Evolutionary conservation across 768 basidiomycete species (phyloP).

Genomic region (Myochromella boudieri): DNA sequence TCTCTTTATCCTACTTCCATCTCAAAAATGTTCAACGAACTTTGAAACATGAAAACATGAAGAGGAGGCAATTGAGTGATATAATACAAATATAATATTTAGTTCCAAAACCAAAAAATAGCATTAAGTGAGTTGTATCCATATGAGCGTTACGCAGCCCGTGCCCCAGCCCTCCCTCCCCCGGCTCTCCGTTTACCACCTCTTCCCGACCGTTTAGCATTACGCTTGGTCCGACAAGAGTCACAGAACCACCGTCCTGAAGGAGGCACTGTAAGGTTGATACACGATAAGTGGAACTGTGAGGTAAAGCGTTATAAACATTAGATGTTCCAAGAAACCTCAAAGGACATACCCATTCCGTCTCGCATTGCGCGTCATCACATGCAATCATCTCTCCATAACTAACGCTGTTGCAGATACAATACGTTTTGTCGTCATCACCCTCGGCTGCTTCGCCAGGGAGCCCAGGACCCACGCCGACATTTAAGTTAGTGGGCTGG

Average conservation of each 20-base stretch:
- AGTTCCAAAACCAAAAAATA: constrained; percentile 2
- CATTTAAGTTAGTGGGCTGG: constrained; percentile 25
- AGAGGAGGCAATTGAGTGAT: no score
- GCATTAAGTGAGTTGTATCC: constrained; percentile 1
- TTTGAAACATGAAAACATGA: no score
- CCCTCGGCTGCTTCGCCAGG: constrained; percentile 37
- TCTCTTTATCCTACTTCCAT: background rate
- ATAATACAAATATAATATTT: constrained; percentile 14
- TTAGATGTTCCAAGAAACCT: constrained; percentile 8
- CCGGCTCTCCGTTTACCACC: constrained; percentile 48
- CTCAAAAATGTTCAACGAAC: no score
- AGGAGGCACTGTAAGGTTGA: constrained; percentile 65
- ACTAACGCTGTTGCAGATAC: constrained; percentile 80
- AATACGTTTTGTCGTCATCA: constrained; percentile 72
- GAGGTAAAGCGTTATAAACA: constrained; percentile 2
- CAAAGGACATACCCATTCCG: constrained; percentile 80
- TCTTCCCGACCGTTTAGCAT: constrained; percentile 49
- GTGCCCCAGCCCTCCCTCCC: constrained; percentile 12
- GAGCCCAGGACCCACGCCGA: constrained; percentile 31
- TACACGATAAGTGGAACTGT: constrained; percentile 81
- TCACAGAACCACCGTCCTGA: constrained; percentile 80
- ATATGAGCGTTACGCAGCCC: constrained; percentile 12
- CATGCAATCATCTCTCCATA: constrained; percentile 97
- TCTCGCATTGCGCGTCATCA: constrained; percentile 75
- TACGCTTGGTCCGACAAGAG: constrained; percentile 57